Evolutionary conservation across 495 filamentous ascomycete species (phyloP).

Genomic region (Aspergillus panamensis): DNA sequence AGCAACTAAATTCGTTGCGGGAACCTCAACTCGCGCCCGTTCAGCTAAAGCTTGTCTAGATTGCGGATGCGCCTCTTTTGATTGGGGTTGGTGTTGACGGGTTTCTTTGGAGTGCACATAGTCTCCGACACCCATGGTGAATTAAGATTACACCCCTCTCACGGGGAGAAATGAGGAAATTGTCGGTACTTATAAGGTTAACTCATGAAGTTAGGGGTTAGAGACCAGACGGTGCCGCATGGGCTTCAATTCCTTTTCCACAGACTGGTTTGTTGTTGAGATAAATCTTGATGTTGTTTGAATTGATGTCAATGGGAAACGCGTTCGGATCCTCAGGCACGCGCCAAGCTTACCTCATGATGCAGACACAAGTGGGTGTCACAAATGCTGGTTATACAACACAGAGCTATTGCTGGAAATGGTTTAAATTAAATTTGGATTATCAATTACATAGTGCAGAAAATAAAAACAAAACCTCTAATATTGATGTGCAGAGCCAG

Average conservation of each 20-base stretch:
- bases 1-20: conserved; percentile 24
- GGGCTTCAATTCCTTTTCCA: not conserved
- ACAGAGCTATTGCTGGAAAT: not conserved
- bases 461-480: too few species aligned
- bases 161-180: not conserved
- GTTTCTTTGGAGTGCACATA: conserved; percentile 44
- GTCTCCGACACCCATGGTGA: conserved; percentile 44
- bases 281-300: conserved; percentile 4
- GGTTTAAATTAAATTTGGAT: too few species aligned
- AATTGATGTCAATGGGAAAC: conserved; percentile 12
- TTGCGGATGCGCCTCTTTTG: conserved; percentile 26
- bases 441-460: too few species aligned
- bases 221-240: not conserved
- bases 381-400: not conserved
- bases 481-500: too few species aligned
- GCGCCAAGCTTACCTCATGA: conserved; percentile 24
- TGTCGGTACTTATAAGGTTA: not conserved
- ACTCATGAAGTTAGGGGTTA: not conserved
- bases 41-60: conserved; percentile 37
- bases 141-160: not conserved
- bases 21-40: conserved; percentile 36
- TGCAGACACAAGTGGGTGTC: not conserved
- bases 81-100: conserved; percentile 31
- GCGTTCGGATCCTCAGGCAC: conserved; percentile 23
- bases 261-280: not conserved